Conservation (phyloP, 352 stramenopile species). For the Phytophthora crassamura region DNA sequence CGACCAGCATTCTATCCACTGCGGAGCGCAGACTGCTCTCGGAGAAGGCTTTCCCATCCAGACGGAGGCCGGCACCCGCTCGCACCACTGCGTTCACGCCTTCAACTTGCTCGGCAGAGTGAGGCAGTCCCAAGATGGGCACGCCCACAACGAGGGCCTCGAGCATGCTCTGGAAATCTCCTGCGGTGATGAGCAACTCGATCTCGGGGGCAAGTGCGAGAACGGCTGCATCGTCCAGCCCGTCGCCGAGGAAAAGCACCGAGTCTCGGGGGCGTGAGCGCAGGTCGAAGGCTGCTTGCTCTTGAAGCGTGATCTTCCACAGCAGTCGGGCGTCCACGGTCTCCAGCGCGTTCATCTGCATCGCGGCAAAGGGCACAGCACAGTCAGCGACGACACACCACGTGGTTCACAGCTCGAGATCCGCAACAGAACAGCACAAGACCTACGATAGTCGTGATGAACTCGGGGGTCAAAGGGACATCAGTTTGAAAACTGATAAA, state of each 20-base stretch:
- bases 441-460: conserved; percentile 63
- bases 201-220: conserved; percentile 47
- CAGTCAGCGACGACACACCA: conserved; percentile 16
- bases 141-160: conserved; percentile 66
- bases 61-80: conserved; percentile 52
- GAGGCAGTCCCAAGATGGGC: conserved; percentile 74
- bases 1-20: conserved; percentile 46
- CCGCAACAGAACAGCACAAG: conserved; percentile 10
- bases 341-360: conserved; percentile 66
- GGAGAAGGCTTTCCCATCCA: conserved; percentile 49
- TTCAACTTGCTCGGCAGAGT: conserved; percentile 82
- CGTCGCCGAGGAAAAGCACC: conserved; percentile 60
- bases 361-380: background rate
- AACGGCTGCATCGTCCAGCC: conserved; percentile 55
- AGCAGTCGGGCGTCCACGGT: conserved; percentile 55
- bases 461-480: conserved; percentile 55
- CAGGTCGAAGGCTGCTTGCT: conserved; percentile 68
- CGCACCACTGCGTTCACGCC: conserved; percentile 65
- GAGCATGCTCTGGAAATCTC: conserved; percentile 64
- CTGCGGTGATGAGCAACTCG: conserved; percentile 67
- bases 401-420: background rate
- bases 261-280: conserved; percentile 48
- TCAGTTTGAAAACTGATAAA: conserved; percentile 68
- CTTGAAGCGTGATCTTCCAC: conserved; percentile 64
- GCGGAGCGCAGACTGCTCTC: conserved; percentile 39